Conservation (phyloP, 2,329 filamentous ascomycete species). For the Trichoderma atrobrunneum region DNA sequence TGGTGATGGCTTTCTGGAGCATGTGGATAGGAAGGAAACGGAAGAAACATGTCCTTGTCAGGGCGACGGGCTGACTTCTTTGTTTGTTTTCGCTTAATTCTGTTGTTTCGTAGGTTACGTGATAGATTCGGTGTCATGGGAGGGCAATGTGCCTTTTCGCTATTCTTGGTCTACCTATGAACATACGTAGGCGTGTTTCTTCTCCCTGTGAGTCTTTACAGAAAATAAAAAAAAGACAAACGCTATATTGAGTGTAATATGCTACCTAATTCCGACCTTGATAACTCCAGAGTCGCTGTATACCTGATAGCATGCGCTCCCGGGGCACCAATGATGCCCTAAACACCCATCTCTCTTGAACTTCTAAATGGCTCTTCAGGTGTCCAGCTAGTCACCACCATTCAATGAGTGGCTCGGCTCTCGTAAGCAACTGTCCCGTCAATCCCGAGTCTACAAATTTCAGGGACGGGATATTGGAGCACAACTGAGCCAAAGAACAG, state of each 20-base stretch:
- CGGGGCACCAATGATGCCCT: neutral
- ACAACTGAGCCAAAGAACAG: neutral
- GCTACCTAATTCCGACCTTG: neutral
- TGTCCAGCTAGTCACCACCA: neutral
- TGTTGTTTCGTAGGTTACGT: conserved; percentile 33
- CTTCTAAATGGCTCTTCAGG: neutral
- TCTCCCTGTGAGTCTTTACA: neutral
- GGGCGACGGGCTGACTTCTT: conserved; percentile 23
- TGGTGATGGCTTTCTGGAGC: conserved; percentile 11
- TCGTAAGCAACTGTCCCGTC: neutral
- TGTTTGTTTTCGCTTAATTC: conserved; percentile 27
- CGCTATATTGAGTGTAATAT: conserved; percentile 14
- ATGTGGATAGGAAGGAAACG: conserved; percentile 12
- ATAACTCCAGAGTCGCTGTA: neutral
- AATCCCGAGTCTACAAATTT: neutral
- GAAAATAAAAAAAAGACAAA: neutral
- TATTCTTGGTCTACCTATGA: neutral
- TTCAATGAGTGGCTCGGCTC: neutral
- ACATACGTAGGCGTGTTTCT: neutral
- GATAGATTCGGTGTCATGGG: conserved; percentile 30
- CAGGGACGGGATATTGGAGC: neutral
- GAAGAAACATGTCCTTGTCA: conserved; percentile 1
- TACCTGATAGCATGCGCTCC: neutral
- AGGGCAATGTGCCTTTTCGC: neutral
- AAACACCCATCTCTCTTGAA: neutral